A percentile compares a stretch with the other conserved stretches of the same genome.
These are phyloP conservation scores for Epichloe elymi DNA, from an alignment of 2,329 filamentous ascomycete genomes.

Conservation along the genomic window DNA sequence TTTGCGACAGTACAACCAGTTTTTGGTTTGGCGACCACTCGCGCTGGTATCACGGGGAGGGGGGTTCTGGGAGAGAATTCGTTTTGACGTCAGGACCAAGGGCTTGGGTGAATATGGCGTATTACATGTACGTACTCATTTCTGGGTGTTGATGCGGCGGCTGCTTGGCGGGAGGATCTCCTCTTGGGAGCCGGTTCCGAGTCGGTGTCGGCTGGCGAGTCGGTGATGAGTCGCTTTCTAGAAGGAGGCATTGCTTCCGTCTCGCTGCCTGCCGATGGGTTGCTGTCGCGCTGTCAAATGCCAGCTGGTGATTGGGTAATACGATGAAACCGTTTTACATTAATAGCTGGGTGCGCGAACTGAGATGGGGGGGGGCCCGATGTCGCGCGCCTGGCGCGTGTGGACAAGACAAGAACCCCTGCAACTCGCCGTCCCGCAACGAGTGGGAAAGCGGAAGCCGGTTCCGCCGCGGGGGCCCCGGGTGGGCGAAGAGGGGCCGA, in stretches of 20 bases:
- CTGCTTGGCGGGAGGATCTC: conserved; percentile 15
- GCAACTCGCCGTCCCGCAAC: no score
- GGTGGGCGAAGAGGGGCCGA: no score
- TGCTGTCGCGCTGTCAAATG: background rate
- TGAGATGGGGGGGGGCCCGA: no score
- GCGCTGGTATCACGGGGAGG: background rate
- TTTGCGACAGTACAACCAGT: background rate
- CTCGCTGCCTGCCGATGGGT: background rate
- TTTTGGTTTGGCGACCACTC: background rate
- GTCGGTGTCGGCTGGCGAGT: background rate
- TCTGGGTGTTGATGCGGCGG: conserved; percentile 1
- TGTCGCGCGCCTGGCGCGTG: no score
- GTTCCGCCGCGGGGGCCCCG: no score
- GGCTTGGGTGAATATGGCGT: no score
- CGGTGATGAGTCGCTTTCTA: background rate
- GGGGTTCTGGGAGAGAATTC: background rate
- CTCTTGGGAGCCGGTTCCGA: conserved; percentile 13
- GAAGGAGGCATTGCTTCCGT: background rate
- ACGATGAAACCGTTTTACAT: no score
- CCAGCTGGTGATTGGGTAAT: no score
- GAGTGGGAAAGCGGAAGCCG: no score
- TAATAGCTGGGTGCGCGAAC: no score
- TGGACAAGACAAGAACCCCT: no score
- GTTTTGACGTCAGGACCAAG: background rate
- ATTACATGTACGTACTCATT: background rate